Percentiles rank a stretch among this genome's conserved stretches.
Evolutionary conservation across 176 grass and related monocot genomes (phyloP).

Genomic region (Eragrostis curvula): DNA sequence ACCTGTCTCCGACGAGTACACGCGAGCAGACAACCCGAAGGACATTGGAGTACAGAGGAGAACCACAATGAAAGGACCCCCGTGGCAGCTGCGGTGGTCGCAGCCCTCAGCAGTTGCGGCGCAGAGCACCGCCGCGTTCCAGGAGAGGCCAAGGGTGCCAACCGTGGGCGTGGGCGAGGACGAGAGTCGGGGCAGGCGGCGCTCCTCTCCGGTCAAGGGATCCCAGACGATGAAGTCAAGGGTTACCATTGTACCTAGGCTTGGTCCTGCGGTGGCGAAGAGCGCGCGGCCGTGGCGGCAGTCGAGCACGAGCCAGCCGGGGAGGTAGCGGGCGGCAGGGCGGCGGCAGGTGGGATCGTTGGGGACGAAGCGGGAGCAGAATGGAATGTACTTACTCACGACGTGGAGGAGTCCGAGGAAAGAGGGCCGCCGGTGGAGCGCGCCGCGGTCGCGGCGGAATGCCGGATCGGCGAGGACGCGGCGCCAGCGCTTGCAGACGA

Average conservation of each 20-base stretch:
- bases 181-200: neutral
- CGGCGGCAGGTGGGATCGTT: neutral
- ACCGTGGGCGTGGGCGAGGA: too few relatives aligned
- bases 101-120: neutral
- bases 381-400: rapidly evolving
- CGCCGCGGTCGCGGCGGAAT: neutral
- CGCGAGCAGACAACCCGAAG: neutral
- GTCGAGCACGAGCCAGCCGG: neutral
- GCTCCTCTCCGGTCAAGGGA: neutral
- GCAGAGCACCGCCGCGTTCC: neutral
- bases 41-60: too few relatives aligned
- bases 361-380: neutral
- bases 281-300: slow-evolving; percentile 9
- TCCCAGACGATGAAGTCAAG: neutral
- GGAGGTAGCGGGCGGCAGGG: neutral
- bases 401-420: neutral
- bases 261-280: too few relatives aligned
- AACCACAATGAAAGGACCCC: too few relatives aligned
- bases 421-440: neutral
- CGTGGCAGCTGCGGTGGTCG: neutral
- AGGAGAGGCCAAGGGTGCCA: too few relatives aligned
- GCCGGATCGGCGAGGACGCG: neutral
- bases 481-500: too few relatives aligned
- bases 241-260: too few relatives aligned
- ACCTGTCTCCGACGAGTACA: neutral